Evolutionary conservation across 371 early-diverging fungal genomes (phyloP), one percentile per base, ranked within the genome.

Genomic region (Mucor saturninus): DNA sequence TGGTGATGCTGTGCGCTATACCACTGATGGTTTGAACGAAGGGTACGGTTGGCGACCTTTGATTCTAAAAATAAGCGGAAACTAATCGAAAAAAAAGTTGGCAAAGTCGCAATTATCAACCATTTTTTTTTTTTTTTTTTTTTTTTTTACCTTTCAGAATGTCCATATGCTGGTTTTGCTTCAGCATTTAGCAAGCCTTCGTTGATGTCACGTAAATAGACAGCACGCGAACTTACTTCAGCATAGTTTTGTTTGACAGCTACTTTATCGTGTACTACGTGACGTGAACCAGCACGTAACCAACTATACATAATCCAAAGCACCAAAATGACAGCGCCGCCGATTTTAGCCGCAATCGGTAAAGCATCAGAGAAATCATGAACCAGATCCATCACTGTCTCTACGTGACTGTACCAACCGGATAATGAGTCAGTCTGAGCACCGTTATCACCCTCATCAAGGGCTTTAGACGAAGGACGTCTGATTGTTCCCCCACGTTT

Each of bases 151-250:
- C 73, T 73, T 43, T 72, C 69, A 8, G 72, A 61, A 35, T 67
- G 61, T 11, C 57, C 66, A 54, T 73, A 75, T 39, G 63, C 32
- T 9, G 75, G 65, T 28, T 64, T 68, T 5, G 61, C 30, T 10
- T 69, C 60, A 0, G 58, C 55, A 40, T 65, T 64, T 1, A 78
- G 45, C 37, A 78, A 48, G 4, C 79, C 82, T 43, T 83, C 79
- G 63, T 86, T 77, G 40, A 86, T 54, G 50, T 86, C 86, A 15
- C 73, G 72, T 37, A 86, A 60, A 61, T 78, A 84, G 4, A 86
- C 84, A 8, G 86, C 81, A 21, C 86, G 74, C 14, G 74, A 73
- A 3, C 38, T 28, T 30, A 66, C 63, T 48, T 56, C 50, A 1
- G 42, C 14, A 9, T 31, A 37, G 15, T 43, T 43, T n/a, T 35